phyloP scores from a whole-genome alignment of 305 asterid genomes.

The Solanum hybrid region DNA sequence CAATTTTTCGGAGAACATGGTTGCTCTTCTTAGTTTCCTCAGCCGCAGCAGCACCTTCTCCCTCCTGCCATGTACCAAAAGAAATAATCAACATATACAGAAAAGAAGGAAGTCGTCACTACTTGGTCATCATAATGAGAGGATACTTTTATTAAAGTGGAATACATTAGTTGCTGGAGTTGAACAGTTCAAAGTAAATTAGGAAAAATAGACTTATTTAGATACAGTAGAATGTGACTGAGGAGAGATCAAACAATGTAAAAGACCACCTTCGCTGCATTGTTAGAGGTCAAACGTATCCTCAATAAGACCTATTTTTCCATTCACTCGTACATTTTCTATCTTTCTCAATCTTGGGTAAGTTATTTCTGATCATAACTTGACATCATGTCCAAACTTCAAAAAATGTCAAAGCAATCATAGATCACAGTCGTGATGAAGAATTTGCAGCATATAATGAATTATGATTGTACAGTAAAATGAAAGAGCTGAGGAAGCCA shows the following conservation, averaged over 20 bases:
- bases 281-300: not conserved
- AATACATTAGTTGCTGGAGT: not conserved
- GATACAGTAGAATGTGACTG: not conserved
- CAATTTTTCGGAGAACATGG: slow-evolving; percentile 31
- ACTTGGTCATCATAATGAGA: not conserved
- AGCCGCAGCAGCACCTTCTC: slow-evolving; percentile 12
- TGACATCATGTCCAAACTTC: not conserved
- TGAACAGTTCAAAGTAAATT: not conserved
- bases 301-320: not conserved
- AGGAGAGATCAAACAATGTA: not conserved
- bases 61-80: slow-evolving; percentile 17
- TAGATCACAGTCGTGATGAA: not conserved
- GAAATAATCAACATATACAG: not conserved
- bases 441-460: not conserved
- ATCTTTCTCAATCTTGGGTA: not conserved
- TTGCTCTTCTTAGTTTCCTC: slow-evolving; percentile 39
- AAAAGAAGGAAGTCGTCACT: not conserved
- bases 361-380: not conserved
- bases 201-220: not conserved
- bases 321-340: not conserved
- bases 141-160: not conserved
- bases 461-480: not conserved
- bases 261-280: not conserved
- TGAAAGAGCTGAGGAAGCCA: not conserved
- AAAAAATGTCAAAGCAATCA: not conserved